Base-by-base conservation (phyloP, 1,284 basidiomycete genomes). In the Ustilago sp. region DNA sequence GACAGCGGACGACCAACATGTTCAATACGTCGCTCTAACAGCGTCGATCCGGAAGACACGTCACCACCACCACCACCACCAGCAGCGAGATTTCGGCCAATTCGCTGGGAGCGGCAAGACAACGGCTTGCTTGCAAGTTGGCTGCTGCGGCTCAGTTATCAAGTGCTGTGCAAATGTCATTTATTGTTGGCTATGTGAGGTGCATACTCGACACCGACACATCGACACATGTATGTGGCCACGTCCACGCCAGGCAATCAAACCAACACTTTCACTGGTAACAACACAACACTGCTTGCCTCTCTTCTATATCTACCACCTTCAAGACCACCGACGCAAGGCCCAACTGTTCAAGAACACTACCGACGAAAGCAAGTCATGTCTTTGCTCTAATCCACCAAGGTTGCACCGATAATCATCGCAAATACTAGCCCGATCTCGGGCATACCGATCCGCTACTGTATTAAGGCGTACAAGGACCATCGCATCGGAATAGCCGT, bases 1-100 rank as follows among this genome's bases (percentile, higher is more conserved):
- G 58, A 67, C 53, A 41, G 2, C 15, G 4, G 36, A 15, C 19
- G 1, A n/a, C 3, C 17, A 5, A 28, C 28, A n/a, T 58, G 19
- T 58, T 35, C 31, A 7, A 15, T 0, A 35, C 19, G n/a, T 23
- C 50, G 9, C 5, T 19, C 54, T 45, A 57, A 57, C 55, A 45
- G 4, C 36, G 17, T 9, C 9, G 28, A 28, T 28, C 23, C 23
- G 53, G 36, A 36, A 47, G 52, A 62, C 59, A 65, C 63, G 63
- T 65, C 63, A 65, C 55, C 43, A 52, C 55, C 54, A 63, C 47
- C 53, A 19, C 28, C 41, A 23, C 2, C 23, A 23, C 56, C 55
- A 63, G 62, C 54, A 19, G 36, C 41, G 13, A 13, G 35, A 23
- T 32, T 19, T 61, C 9, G 31, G 59, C 35, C 38, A 52, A 34